phyloP scores from a whole-genome alignment of 371 early-diverging fungal species.

The Nosema bombycis region DNA sequence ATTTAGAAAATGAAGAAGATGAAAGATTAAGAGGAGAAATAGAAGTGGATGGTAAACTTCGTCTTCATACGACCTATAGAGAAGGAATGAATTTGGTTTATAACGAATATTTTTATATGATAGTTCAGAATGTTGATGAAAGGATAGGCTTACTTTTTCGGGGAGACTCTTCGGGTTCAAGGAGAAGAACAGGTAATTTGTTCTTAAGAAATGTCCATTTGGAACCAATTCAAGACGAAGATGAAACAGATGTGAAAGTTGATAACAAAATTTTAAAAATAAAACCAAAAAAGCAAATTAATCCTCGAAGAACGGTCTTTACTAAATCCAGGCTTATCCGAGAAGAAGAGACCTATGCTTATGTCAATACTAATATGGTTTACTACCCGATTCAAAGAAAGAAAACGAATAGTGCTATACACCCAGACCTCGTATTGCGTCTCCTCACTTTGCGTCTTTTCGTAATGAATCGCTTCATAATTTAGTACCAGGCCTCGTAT shows the following conservation, averaged over 20 bases:
- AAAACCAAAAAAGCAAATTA: neutral
- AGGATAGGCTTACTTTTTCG: slow-evolving; percentile 42
- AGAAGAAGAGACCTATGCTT: slow-evolving; percentile 37
- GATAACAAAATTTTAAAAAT: neutral
- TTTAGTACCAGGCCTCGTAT: no score
- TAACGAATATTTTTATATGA: slow-evolving; percentile 59
- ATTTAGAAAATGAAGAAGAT: slow-evolving; percentile 39
- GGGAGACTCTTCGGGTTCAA: slow-evolving; percentile 13
- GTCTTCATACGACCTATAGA: slow-evolving; percentile 29
- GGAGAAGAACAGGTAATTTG: slow-evolving; percentile 32
- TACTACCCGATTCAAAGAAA: slow-evolving; percentile 41
- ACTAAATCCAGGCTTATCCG: slow-evolving; percentile 21
- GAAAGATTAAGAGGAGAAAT: slow-evolving; percentile 38
- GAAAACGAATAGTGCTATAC: slow-evolving; percentile 46
- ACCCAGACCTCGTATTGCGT: no score
- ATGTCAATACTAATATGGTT: slow-evolving; percentile 18
- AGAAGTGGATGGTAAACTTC: slow-evolving; percentile 46
- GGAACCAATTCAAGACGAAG: slow-evolving; percentile 18
- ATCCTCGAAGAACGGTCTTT: slow-evolving; percentile 28
- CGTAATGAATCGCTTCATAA: no score
- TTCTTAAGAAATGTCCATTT: slow-evolving; percentile 48
- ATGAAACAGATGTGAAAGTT: slow-evolving; percentile 5
- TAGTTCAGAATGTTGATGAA: slow-evolving; percentile 52
- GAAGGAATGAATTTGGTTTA: slow-evolving; percentile 43
- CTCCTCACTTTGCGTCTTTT: no score